Conservation (phyloP, 331 rosid species). For the Quercus tomentella region DNA sequence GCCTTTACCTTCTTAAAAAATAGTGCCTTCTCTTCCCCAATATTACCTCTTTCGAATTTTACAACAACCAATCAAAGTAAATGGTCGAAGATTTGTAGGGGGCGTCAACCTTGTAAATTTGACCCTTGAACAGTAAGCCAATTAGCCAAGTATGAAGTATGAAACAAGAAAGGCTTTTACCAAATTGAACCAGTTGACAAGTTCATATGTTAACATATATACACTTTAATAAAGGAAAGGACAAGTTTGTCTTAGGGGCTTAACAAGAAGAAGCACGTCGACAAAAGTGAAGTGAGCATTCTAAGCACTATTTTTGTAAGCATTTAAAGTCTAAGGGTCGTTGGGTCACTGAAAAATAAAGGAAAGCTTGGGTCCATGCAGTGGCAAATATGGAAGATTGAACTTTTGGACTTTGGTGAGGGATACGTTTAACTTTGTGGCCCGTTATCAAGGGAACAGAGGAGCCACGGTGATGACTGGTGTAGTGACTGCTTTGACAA, state of each 20-base stretch:
- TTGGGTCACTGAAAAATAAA: not conserved
- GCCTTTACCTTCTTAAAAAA: no score
- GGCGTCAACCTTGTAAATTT: no score
- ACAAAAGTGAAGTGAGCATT: not conserved
- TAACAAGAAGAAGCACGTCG: slow-evolving; percentile 13
- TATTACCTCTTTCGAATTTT: no score
- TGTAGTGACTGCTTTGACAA: slow-evolving; percentile 11
- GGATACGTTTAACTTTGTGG: no score
- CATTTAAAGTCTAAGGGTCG: slow-evolving; percentile 12
- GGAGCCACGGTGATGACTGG: not conserved
- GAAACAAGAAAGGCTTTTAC: no score
- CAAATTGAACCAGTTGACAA: no score
- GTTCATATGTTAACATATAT: not conserved
- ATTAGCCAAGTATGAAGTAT: no score
- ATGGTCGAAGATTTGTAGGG: no score
- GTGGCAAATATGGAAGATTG: slow-evolving; percentile 7
- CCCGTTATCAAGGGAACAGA: slow-evolving; percentile 4
- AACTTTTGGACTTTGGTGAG: no score
- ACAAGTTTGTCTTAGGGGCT: not conserved
- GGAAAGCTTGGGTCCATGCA: not conserved
- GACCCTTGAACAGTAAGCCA: no score
- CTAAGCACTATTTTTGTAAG: not conserved
- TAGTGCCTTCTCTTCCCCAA: no score
- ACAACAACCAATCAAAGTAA: no score
- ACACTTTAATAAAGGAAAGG: not conserved